Base-by-base conservation (phyloP, 2,329 filamentous ascomycete genomes). In the Acarospora socialis region DNA sequence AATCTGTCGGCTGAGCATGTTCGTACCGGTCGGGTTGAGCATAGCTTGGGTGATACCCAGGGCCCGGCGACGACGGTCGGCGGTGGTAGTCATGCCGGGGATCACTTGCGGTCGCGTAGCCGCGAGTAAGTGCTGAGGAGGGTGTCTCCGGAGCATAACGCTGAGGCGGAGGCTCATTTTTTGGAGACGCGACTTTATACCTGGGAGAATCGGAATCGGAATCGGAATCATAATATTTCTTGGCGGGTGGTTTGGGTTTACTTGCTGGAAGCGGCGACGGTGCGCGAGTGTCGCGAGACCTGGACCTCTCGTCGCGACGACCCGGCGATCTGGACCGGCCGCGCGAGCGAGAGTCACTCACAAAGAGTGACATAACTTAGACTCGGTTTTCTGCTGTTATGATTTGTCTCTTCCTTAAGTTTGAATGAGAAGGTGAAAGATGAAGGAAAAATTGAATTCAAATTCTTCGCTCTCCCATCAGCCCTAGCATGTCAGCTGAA, bases 311-410 rank as follows among this genome's bases (percentile, higher is more conserved):
- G 26, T 48, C 46, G 19, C 52, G 50, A 17, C 56, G 55, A 34
- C 52, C 45, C 20, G 58, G 59, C 20, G 59, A 62, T 39, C 55
- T 61, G 39, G 59, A 62, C 33, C 60, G 53, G 39, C 52, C 54
- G 34, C 59, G 57, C 41, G 54, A 55, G 45, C 55, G 54, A 45
- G 55, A 48, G 42, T 57, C 54, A 35, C 51, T 42, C 31, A 57
- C 54, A 34, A 54, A 51, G 22, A 60, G 53, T 19, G 54, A 53
- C 49, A 53, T 16, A 18, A 13, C 12, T 25, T 5, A 25, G 23
- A 25, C 12, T 25, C 16, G 16, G 12, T 25, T 5, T 13, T 13
- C 16, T 4, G 23, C 12, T 15, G 8, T 4, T 7, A 6, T 12
- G 12, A 10, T 15, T 13, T 13, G 6, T 5, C 23, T 13, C 4